phyloP scores from a whole-genome alignment of 768 basidiomycete genomes.

The Tricholoma terreum region DNA sequence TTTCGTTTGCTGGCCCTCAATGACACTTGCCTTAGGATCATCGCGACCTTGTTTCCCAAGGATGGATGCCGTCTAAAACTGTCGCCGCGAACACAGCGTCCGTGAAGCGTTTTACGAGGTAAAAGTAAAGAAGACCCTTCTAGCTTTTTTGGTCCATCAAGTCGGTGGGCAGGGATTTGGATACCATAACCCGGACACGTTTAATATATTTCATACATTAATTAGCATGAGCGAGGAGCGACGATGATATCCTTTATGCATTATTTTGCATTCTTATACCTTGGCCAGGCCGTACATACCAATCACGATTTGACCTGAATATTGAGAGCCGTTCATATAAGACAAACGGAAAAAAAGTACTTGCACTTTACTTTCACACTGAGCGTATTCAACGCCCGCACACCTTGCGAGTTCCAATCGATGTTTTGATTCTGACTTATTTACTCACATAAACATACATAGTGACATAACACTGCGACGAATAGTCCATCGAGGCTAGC shows the following conservation, averaged over 20 bases:
- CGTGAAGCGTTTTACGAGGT: neutral
- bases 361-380: too few species aligned
- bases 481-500: too few species aligned
- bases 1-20: neutral
- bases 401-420: too few species aligned
- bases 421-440: too few species aligned
- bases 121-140: neutral
- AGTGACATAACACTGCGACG: too few species aligned
- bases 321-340: too few species aligned
- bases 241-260: neutral
- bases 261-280: conserved; percentile 1
- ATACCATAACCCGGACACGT: neutral
- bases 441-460: too few species aligned
- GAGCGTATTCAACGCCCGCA: too few species aligned
- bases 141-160: too few species aligned
- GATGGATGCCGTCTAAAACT: conserved; percentile 86
- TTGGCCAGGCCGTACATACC: neutral
- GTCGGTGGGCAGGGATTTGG: too few species aligned
- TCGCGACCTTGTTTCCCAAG: conserved; percentile 96
- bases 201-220: neutral
- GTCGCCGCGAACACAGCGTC: conserved; percentile 46
- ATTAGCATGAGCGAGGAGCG: neutral
- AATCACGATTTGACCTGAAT: neutral
- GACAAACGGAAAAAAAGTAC: too few species aligned
- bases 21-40: conserved; percentile 52